These are phyloP conservation scores for Neonectria magnoliae DNA, from an alignment of 2,329 filamentous ascomycete genomes.

Conservation along the genomic window DNA sequence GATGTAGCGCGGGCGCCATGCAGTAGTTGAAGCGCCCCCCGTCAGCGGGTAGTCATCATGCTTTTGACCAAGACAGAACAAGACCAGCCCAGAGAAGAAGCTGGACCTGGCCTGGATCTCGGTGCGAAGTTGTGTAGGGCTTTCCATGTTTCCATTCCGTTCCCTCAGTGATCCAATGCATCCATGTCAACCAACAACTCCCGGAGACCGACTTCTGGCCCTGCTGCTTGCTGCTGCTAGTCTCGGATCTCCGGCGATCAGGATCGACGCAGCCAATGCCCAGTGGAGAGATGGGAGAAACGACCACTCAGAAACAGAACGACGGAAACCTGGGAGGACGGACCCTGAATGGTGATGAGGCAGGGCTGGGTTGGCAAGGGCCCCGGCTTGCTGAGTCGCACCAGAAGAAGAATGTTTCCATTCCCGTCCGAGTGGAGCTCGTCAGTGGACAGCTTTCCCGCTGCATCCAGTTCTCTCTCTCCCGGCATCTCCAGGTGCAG, in stretches of 20 bases:
- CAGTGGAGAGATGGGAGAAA: constrained; percentile 27
- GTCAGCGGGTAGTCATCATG: background rate
- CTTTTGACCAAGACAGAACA: background rate
- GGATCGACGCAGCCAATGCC: constrained; percentile 35
- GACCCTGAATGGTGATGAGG: constrained; percentile 10
- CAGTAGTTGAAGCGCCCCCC: background rate
- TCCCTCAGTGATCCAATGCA: background rate
- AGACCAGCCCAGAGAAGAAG: background rate
- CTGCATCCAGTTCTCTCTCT: background rate
- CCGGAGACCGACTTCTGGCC: background rate
- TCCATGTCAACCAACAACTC: background rate
- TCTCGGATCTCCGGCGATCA: constrained; percentile 38
- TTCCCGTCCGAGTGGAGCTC: constrained; percentile 7
- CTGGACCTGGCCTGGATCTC: background rate
- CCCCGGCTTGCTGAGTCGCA: constrained; percentile 15
- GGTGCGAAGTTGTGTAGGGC: too few relatives aligned
- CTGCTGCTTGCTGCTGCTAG: constrained; percentile 1
- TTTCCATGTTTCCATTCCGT: background rate
- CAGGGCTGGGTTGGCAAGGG: constrained; percentile 15
- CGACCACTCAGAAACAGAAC: constrained; percentile 30
- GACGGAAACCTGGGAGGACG: background rate
- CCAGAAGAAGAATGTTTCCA: constrained; percentile 9
- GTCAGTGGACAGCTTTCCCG: constrained; percentile 6
- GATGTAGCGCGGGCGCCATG: background rate
- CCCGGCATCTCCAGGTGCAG: background rate